Percentiles rank a stretch among this genome's conserved stretches.
Conservation (phyloP, 352 stramenopile species). For the Phytophthora vignae region DNA sequence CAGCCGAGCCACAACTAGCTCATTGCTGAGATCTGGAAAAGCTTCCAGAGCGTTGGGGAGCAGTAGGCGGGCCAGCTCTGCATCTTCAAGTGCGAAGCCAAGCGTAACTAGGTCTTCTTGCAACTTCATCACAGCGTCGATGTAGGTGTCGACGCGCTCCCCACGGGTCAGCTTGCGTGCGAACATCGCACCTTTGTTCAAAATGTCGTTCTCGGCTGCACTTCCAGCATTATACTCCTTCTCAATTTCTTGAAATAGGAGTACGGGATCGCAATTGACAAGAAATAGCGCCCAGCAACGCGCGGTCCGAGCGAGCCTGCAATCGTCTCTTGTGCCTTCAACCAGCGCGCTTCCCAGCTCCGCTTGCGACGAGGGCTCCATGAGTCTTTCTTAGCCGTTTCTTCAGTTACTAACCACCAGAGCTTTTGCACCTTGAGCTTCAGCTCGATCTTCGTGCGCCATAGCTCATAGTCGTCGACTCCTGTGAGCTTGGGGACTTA, state of each 20-base stretch:
- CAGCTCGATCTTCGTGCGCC: neutral
- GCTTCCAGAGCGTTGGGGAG: slow-evolving; percentile 4
- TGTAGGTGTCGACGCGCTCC: slow-evolving; percentile 9
- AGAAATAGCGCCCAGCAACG: slow-evolving; percentile 2
- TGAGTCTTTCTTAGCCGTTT: neutral
- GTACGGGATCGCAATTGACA: slow-evolving; percentile 8
- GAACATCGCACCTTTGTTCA: slow-evolving; percentile 13
- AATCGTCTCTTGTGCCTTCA: slow-evolving; percentile 8
- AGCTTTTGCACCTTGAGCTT: neutral
- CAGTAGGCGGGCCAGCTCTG: slow-evolving; percentile 10
- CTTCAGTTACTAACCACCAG: neutral
- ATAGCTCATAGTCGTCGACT: neutral
- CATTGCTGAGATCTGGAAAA: slow-evolving; percentile 13
- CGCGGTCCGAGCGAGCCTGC: slow-evolving; percentile 3
- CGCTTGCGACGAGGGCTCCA: too few relatives aligned
- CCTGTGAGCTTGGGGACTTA: neutral
- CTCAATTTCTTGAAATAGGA: slow-evolving; percentile 12
- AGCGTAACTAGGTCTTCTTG: slow-evolving; percentile 13
- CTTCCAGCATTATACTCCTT: slow-evolving; percentile 15
- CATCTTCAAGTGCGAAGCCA: neutral
- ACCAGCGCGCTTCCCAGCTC: neutral
- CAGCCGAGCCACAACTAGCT: slow-evolving; percentile 1
- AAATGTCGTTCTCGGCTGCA: slow-evolving; percentile 13
- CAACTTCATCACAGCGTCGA: slow-evolving; percentile 6
- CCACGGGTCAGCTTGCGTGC: neutral